Evolutionary conservation across 2,329 filamentous ascomycete species (phyloP), one percentile per base, ranked within the genome.

Genomic region (Nothophaeocryptopus gaeumannii): DNA sequence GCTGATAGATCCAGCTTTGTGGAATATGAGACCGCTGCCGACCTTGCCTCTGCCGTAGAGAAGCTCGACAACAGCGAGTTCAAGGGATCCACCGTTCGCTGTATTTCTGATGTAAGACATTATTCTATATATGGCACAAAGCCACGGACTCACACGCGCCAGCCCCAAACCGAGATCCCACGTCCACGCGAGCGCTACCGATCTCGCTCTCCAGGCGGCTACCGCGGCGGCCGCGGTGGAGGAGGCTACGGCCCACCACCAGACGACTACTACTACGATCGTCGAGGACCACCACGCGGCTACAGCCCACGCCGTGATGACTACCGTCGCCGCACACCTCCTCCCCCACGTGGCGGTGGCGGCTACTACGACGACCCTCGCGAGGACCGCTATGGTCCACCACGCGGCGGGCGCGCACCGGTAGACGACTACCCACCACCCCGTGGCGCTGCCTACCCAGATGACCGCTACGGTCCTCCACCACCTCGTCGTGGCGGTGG

Each of bases 61-160:
- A 96, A 96, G 74, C 86, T 99, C 56, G 90, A 97, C 70, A 84
- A 84, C 59, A 85, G 84, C 68, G 90, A 96, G 66, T 97, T 97
- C 74, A 96, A 96, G 77, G 90, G 89, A 63, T 83, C 84, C 59
- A 81, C 83, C 59, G 92, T 99, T 61, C 85, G 81, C 60, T 99
- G 93, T 73, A 77, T 88, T 64, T 84, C 89, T 64, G 91, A 96
- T 75, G 92, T 97, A 80, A 55, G 59, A 55, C 29, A 41, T 41
- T 29, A 20, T 29, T 26, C 20, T 38, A 29, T 42, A 20, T 14
- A 26, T 31, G 26, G 33, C 29, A 8, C 10, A 34, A 35, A 14
- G 20, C 13, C 51, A 51, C 41, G 46, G 51, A 45, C 50, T 54
- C 32, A 52, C 53, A 39, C 26, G 14, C 26, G 14, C 13, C 61